These are phyloP conservation scores for Quercus mongolica DNA, from an alignment of 306 rosid genomes.

Conservation along the genomic window DNA sequence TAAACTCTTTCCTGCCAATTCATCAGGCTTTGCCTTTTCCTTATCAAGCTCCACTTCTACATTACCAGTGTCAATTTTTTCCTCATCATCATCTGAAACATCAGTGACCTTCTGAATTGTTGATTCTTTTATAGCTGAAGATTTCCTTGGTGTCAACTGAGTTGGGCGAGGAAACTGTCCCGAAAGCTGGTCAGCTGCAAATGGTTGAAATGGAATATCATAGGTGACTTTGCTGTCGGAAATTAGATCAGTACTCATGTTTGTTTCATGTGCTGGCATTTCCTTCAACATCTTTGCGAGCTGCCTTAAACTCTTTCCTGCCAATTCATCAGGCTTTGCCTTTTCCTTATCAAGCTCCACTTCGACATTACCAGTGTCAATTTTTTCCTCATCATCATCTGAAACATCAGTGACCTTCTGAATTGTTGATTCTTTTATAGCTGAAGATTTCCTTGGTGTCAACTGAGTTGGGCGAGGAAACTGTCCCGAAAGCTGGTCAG, in stretches of 20 bases:
- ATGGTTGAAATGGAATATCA: too few species aligned
- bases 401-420: not conserved
- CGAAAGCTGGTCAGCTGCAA: too few species aligned
- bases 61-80: not conserved
- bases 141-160: slow-evolving; percentile 7
- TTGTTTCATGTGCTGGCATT: not conserved
- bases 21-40: slow-evolving; percentile 24
- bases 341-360: slow-evolving; percentile 4
- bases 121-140: slow-evolving; percentile 11
- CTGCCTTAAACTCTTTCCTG: slow-evolving; percentile 36
- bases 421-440: slow-evolving; percentile 9
- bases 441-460: slow-evolving; percentile 8
- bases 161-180: slow-evolving; percentile 40
- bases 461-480: slow-evolving; percentile 41
- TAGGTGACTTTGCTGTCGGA: too few species aligned
- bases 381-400: slow-evolving; percentile 17
- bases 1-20: slow-evolving; percentile 20
- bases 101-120: not conserved
- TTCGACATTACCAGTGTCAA: not conserved
- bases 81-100: slow-evolving; percentile 16
- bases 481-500: slow-evolving; percentile 21
- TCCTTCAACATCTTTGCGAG: slow-evolving; percentile 45
- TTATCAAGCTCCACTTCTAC: not conserved
- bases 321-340: slow-evolving; percentile 14
- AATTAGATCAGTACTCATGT: too few species aligned